These are phyloP conservation scores for Metrosideros polymorpha DNA, from an alignment of 441 rosid genomes.

Conservation along the genomic window DNA sequence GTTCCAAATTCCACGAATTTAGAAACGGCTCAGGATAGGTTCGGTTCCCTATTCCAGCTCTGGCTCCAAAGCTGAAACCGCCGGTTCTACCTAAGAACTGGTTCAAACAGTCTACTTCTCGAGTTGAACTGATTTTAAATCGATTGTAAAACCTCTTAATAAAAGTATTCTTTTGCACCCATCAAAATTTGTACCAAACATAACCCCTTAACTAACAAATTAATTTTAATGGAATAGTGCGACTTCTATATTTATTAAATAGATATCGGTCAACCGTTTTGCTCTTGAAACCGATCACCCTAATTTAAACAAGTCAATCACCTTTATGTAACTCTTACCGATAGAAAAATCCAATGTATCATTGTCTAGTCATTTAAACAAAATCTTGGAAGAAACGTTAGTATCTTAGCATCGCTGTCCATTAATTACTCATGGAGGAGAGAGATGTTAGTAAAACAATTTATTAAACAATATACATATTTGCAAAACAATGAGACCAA, in stretches of 20 bases:
- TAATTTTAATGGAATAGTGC: not conserved
- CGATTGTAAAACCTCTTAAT: not conserved
- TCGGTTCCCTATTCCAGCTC: not conserved
- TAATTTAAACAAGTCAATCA: not conserved
- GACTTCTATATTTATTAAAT: not conserved
- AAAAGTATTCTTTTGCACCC: not conserved
- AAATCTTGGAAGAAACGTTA: not conserved
- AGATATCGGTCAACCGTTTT: rapidly evolving
- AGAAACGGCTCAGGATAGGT: no score
- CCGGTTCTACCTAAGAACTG: no score
- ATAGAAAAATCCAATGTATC: not conserved
- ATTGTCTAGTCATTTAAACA: not conserved
- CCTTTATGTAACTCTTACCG: not conserved
- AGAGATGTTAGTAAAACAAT: not conserved
- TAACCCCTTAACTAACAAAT: no score
- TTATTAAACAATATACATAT: not conserved
- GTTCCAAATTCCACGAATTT: no score
- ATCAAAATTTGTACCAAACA: not conserved
- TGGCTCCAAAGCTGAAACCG: no score
- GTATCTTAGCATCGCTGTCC: not conserved
- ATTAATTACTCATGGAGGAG: not conserved
- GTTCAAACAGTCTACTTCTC: not conserved
- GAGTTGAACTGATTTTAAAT: not conserved
- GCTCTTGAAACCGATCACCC: not conserved
- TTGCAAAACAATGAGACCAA: not conserved